Conservation (phyloP, 164 flowering plant species). For the Vitis cinerea region DNA sequence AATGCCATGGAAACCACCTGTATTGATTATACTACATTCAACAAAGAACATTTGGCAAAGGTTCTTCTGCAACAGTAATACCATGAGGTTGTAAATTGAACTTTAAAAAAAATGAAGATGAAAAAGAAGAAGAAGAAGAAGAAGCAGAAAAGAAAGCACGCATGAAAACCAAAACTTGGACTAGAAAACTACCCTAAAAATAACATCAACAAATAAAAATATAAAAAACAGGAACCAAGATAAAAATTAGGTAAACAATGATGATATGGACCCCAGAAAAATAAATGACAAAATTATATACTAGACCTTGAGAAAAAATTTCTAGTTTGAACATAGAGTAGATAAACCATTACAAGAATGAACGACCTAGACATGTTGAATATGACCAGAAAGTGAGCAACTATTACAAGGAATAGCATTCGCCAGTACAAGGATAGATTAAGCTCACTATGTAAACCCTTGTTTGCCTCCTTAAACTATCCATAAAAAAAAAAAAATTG, state of each 20-base stretch:
- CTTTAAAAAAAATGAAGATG: neutral
- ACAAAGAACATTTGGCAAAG: neutral
- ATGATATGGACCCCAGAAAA: neutral
- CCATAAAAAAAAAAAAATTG: too few relatives aligned
- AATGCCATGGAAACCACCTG: neutral
- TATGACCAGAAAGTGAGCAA: too few relatives aligned
- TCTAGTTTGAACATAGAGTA: too few relatives aligned
- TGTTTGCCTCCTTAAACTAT: too few relatives aligned
- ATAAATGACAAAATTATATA: too few relatives aligned
- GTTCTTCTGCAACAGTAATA: neutral
- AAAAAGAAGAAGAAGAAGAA: neutral
- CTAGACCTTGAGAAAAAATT: too few relatives aligned
- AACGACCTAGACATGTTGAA: too few relatives aligned
- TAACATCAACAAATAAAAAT: neutral
- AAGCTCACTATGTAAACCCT: too few relatives aligned
- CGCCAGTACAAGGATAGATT: too few relatives aligned
- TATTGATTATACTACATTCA: neutral
- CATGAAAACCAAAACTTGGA: neutral
- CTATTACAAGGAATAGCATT: too few relatives aligned
- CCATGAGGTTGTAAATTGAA: neutral
- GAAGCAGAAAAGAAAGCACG: neutral
- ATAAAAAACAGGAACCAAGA: neutral
- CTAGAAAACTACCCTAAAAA: neutral
- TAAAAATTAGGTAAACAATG: neutral
- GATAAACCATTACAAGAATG: too few relatives aligned